phyloP scores from a whole-genome alignment of 371 early-diverging fungal species.

The Lichtheimia corymbifera region DNA sequence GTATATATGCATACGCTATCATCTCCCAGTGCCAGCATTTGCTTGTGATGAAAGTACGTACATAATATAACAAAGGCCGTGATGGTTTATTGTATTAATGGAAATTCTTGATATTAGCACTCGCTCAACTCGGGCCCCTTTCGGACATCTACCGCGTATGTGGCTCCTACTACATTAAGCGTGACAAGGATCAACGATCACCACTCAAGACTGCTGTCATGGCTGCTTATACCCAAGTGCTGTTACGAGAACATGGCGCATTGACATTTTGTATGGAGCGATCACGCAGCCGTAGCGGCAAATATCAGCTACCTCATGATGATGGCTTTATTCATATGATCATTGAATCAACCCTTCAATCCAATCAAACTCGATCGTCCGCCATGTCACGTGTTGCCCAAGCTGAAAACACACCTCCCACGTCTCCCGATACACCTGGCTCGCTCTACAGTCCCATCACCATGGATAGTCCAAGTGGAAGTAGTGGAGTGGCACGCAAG shows the following conservation, averaged over 20 bases:
- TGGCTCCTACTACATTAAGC: constrained; percentile 48
- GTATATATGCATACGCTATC: constrained; percentile 51
- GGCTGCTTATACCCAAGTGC: constrained; percentile 49
- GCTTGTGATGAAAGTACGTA: constrained; percentile 54
- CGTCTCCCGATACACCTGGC: constrained; percentile 33
- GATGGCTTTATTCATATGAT: constrained; percentile 53
- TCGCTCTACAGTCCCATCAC: constrained; percentile 25
- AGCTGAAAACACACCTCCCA: constrained; percentile 34
- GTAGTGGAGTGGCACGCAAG: constrained; percentile 14
- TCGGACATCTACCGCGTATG: constrained; percentile 49
- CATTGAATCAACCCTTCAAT: constrained; percentile 47
- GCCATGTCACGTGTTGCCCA: constrained; percentile 22
- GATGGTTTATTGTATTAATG: no score
- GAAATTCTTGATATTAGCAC: background rate
- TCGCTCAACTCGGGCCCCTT: constrained; percentile 41
- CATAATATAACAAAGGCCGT: no score
- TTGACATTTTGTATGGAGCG: constrained; percentile 38
- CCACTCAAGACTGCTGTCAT: constrained; percentile 50
- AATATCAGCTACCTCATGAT: constrained; percentile 37
- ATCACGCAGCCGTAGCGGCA: constrained; percentile 46
- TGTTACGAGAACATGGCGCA: constrained; percentile 50
- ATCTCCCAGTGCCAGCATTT: constrained; percentile 49
- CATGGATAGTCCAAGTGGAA: constrained; percentile 32
- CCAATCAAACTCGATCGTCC: constrained; percentile 35
- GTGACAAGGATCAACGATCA: constrained; percentile 41